These are phyloP conservation scores for Afroboletus lepidellus DNA, from an alignment of 1,284 basidiomycete genomes.

Conservation along the genomic window DNA sequence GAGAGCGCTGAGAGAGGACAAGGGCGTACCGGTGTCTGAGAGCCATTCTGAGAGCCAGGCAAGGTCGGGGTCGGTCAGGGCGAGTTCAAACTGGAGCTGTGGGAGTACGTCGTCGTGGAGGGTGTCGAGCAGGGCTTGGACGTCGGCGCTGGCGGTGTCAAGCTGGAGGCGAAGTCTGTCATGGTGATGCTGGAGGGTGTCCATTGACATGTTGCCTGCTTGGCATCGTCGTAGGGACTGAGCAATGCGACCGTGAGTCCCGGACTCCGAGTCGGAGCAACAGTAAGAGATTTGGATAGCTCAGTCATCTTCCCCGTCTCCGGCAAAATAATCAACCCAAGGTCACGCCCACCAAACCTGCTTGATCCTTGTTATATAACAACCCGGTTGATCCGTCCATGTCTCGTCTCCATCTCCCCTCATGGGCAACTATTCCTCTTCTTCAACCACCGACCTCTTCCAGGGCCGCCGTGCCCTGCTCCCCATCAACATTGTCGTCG, in stretches of 20 bases:
- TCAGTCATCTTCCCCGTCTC: too few species aligned
- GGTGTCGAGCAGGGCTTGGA: constrained; percentile 47
- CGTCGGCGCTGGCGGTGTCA: constrained; percentile 43
- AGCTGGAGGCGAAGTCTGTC: constrained; percentile 46
- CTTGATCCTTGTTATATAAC: neutral
- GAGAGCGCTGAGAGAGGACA: rapidly evolving
- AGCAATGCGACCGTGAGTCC: too few species aligned
- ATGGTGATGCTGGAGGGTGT: neutral
- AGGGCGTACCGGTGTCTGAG: constrained; percentile 51
- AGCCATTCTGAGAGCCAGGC: constrained; percentile 60
- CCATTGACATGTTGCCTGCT: neutral
- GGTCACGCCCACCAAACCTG: neutral
- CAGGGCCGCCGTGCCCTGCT: constrained; percentile 28
- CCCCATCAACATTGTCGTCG: constrained; percentile 43
- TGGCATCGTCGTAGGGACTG: too few species aligned
- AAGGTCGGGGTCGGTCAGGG: constrained; percentile 44
- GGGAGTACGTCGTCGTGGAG: constrained; percentile 57
- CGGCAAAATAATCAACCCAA: neutral
- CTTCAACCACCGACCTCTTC: constrained; percentile 15
- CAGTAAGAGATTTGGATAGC: too few species aligned
- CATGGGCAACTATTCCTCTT: neutral
- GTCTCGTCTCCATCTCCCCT: neutral
- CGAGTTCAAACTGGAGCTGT: constrained; percentile 55
- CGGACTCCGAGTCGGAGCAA: too few species aligned
- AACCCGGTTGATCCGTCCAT: neutral